phyloP scores from a whole-genome alignment of 2,329 filamentous ascomycete genomes.

The Sporothrix dimorphospora region DNA sequence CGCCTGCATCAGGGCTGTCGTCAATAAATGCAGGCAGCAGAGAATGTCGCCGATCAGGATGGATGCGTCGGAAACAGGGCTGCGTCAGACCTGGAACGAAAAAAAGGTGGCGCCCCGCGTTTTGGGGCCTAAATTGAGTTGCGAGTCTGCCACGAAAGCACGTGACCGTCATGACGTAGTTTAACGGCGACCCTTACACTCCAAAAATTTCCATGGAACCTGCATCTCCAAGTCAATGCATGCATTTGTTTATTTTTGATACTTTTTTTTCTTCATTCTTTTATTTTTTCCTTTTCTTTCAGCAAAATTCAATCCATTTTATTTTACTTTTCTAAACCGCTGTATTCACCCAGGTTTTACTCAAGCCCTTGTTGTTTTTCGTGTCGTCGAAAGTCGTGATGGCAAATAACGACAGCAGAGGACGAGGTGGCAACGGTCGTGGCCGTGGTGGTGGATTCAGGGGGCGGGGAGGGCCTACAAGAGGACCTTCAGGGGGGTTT shows the following conservation, averaged over 20 bases:
- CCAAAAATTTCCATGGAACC: background rate
- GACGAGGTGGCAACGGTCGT: background rate
- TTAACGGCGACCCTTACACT: background rate
- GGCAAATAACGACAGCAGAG: slow-evolving; percentile 11
- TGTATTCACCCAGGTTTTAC: no score
- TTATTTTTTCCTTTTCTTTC: background rate
- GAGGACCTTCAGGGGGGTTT: background rate
- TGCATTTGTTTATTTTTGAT: background rate
- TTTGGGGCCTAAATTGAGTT: background rate
- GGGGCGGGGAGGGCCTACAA: background rate
- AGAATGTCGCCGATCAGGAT: background rate
- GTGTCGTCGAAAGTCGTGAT: background rate
- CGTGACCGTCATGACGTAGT: slow-evolving; percentile 29
- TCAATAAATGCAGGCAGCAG: background rate
- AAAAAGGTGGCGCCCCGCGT: slow-evolving; percentile 27
- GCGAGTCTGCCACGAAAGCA: slow-evolving; percentile 34
- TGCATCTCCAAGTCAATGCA: background rate
- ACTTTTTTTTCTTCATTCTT: background rate
- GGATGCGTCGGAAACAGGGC: background rate
- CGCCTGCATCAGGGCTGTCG: background rate
- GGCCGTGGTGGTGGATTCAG: background rate
- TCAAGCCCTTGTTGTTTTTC: no score
- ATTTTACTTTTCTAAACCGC: no score
- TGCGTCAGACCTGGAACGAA: background rate
- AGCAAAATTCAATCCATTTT: no score